Percentiles rank a stretch among this genome's conserved stretches.
Conservation (phyloP, 257 asterid genomes). For the Ophiorrhiza pumila region DNA sequence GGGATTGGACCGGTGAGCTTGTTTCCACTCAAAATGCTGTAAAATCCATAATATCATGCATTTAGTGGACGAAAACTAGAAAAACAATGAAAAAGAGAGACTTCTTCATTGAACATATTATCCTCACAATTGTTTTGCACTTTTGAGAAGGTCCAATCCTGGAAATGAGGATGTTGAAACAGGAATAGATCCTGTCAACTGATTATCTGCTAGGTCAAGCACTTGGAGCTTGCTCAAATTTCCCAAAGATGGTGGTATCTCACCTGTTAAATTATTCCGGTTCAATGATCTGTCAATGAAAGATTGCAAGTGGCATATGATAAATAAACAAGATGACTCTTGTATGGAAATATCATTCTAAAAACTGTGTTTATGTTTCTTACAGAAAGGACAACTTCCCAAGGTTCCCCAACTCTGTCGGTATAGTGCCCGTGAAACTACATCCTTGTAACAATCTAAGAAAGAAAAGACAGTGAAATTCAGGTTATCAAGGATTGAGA, state of each 20-base stretch:
- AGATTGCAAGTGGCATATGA: constrained; percentile 17
- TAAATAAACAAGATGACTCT: neutral
- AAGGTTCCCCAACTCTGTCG: constrained; percentile 67
- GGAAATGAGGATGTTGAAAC: constrained; percentile 52
- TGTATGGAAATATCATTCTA: neutral
- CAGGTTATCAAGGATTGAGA: too few relatives aligned
- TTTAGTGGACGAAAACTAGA: too few relatives aligned
- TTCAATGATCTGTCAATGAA: constrained; percentile 52
- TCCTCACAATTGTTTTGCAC: constrained; percentile 82
- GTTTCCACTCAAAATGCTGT: too few relatives aligned
- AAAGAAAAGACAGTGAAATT: neutral
- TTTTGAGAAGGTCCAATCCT: constrained; percentile 69
- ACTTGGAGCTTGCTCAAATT: constrained; percentile 67
- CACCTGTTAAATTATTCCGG: constrained; percentile 67
- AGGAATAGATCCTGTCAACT: constrained; percentile 64
- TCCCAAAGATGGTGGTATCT: constrained; percentile 64
- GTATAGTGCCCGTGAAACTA: constrained; percentile 66
- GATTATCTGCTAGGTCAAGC: constrained; percentile 76
- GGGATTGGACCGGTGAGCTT: constrained; percentile 71
- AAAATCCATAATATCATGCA: too few relatives aligned
- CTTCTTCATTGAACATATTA: too few relatives aligned
- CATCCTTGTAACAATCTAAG: constrained; percentile 55
- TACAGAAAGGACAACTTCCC: constrained; percentile 67
- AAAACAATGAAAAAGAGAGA: too few relatives aligned
- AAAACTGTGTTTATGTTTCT: constrained; percentile 17